These are phyloP conservation scores for Tulasnella sp. DNA, from an alignment of 768 basidiomycete genomes.

Conservation along the genomic window DNA sequence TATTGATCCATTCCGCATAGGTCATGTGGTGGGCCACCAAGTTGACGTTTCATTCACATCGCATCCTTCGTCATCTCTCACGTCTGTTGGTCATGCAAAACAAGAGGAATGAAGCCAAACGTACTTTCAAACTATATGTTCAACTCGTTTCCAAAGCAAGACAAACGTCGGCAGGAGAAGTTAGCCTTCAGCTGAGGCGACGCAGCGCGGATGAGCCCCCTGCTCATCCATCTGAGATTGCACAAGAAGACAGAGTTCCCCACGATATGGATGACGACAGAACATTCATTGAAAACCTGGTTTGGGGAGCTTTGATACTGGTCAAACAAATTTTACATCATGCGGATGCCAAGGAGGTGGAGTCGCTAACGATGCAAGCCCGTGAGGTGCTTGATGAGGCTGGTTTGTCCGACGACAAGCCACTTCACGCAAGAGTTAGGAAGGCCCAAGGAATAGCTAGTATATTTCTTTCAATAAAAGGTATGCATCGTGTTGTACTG, in stretches of 20 bases:
- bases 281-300: conserved; percentile 63
- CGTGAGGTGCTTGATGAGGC: conserved; percentile 26
- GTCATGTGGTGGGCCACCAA: conserved; percentile 90
- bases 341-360: conserved; percentile 36
- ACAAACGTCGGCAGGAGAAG: conserved; percentile 37
- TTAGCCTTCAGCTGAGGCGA: conserved; percentile 23
- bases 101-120: conserved; percentile 49
- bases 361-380: conserved; percentile 48
- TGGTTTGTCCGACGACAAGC: conserved; percentile 10
- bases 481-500: conserved; percentile 28
- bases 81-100: conserved; percentile 52
- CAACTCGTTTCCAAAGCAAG: conserved; percentile 75
- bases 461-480: conserved; percentile 53
- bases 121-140: conserved; percentile 67
- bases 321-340: conserved; percentile 32
- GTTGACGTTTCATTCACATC: conserved; percentile 85
- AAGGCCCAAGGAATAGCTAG: conserved; percentile 48
- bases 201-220: conserved; percentile 21
- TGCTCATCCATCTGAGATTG: conserved; percentile 16
- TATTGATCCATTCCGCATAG: conserved; percentile 27
- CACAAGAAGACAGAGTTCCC: conserved; percentile 19
- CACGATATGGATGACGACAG: conserved; percentile 49
- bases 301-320: conserved; percentile 67
- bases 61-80: conserved; percentile 73
- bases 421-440: conserved; percentile 23